Base-by-base conservation (phyloP, 805 yeast species). In the Cyberlindnera meyerae region DNA sequence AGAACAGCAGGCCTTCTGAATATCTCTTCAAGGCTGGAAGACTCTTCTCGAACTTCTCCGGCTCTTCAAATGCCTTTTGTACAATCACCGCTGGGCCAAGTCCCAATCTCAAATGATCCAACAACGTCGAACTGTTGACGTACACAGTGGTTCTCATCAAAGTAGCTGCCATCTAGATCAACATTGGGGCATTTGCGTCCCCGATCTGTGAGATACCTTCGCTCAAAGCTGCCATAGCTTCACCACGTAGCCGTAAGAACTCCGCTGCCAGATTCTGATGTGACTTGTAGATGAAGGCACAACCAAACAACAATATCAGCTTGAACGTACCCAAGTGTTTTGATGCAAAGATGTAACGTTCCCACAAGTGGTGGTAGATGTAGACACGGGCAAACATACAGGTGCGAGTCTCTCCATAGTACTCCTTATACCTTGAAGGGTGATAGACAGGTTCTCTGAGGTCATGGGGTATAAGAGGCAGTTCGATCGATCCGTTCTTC, bases 1-100 rank as follows among this genome's bases (percentile, higher is more conserved):
- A 47, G 32, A 44, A 47, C 14, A 45, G n/a, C 15, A 44, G 33
- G 0, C 52, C 49, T 34, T 51, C 52, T 3, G 54, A 49, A 32
- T 31, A 39, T 11, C 27, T 31, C 26, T 49, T 37, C 24, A 54
- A 16, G 2, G 17, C 8, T 1, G 25, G 24, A 11, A 43, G 33
- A 0, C 48, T 34, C 8, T 36, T 40, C 3, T 55, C 48, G 24
- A 43, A 51, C 2, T 29, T 21, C 0, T 38, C 36, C 3, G 48
- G 51, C 6, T 40, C 27, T 18, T 49, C 49, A 18, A 44, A 36
- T 2, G 35, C 49, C 4, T 35, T 26, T 13, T 38, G 37, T 6
- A 46, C 24, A 5, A 50, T 18, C 6, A 42, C 37, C 31, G 40
- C 41, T 6, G 54, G 54, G 3, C 58, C 58, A 6, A 41, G 33